Percentiles rank a stretch among this genome's conserved stretches.
Evolutionary conservation across 2,329 filamentous ascomycete genomes (phyloP).

Genomic region (Fusarium chuoi): DNA sequence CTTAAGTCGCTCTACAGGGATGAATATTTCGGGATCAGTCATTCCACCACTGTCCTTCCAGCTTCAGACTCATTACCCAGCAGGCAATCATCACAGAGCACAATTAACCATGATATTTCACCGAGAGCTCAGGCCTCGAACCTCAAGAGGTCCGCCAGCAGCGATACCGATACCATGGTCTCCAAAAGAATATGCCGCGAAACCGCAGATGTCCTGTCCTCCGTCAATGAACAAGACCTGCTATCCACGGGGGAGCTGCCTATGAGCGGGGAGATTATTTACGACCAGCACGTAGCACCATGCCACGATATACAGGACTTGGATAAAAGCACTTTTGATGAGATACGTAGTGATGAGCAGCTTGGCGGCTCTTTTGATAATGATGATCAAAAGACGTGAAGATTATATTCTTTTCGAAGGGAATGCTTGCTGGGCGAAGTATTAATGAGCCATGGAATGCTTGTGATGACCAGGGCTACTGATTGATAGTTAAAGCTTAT

Average conservation of each 20-base stretch:
- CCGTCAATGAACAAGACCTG: too few relatives aligned
- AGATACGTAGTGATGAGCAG: rapidly evolving
- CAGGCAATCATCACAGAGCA: neutral
- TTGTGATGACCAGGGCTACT: rapidly evolving
- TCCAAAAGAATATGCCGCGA: neutral
- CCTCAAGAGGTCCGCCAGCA: neutral
- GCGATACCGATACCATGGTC: rapidly evolving
- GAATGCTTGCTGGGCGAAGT: neutral
- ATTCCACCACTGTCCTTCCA: neutral
- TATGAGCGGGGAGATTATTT: too few relatives aligned
- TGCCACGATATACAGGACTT: too few relatives aligned
- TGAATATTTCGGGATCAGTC: rapidly evolving
- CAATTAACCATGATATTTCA: rapidly evolving
- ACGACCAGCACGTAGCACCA: too few relatives aligned
- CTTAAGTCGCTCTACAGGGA: neutral
- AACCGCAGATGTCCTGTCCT: too few relatives aligned
- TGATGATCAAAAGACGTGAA: neutral
- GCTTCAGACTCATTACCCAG: rapidly evolving
- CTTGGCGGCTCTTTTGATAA: neutral
- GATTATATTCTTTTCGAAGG: rapidly evolving
- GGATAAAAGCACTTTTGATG: rapidly evolving
- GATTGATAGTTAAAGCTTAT: too few relatives aligned
- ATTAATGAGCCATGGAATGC: rapidly evolving
- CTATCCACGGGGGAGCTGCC: too few relatives aligned
- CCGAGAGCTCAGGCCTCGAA: neutral